phyloP scores from a whole-genome alignment of 1,139 yeast species.

The Hyphopichia pseudoburtonii region DNA sequence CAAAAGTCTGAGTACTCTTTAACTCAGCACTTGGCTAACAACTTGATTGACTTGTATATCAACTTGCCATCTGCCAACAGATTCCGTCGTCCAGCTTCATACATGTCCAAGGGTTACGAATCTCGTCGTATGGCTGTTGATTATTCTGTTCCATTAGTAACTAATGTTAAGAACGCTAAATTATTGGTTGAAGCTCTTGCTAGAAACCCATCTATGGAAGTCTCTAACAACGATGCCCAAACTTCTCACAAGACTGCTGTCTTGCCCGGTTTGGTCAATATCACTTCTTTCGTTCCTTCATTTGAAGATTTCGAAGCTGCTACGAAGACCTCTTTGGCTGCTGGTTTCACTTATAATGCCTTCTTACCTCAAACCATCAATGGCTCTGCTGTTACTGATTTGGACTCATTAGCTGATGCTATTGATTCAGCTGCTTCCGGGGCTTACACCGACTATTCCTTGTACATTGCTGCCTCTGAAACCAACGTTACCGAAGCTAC shows the following conservation, averaged over 20 bases:
- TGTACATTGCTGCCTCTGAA: conserved; percentile 81
- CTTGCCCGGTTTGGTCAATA: conserved; percentile 84
- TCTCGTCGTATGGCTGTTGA: conserved; percentile 99
- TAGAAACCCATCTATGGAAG: conserved; percentile 65
- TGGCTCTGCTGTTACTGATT: conserved; percentile 66
- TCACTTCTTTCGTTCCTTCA: conserved; percentile 77
- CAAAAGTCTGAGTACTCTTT: conserved; percentile 93
- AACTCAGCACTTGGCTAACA: conserved; percentile 94
- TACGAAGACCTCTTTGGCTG: conserved; percentile 69
- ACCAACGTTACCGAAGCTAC: conserved; percentile 63
- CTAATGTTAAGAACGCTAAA: conserved; percentile 97
- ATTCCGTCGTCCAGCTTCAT: conserved; percentile 98
- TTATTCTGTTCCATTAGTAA: conserved; percentile 94
- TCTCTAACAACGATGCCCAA: conserved; percentile 81
- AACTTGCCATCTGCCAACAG: conserved; percentile 96
- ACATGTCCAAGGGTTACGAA: conserved; percentile 95
- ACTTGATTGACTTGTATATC: conserved; percentile 92
- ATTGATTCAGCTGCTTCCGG: conserved; percentile 55
- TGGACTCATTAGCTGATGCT: conserved; percentile 63
- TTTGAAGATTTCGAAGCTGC: conserved; percentile 63
- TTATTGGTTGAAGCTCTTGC: conserved; percentile 90
- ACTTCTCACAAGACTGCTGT: conserved; percentile 81
- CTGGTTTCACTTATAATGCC: conserved; percentile 89
- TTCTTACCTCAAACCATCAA: conserved; percentile 70
- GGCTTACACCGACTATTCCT: conserved; percentile 79